Conservation (phyloP, 345 rosid genomes). For the Pistacia atlantica region DNA sequence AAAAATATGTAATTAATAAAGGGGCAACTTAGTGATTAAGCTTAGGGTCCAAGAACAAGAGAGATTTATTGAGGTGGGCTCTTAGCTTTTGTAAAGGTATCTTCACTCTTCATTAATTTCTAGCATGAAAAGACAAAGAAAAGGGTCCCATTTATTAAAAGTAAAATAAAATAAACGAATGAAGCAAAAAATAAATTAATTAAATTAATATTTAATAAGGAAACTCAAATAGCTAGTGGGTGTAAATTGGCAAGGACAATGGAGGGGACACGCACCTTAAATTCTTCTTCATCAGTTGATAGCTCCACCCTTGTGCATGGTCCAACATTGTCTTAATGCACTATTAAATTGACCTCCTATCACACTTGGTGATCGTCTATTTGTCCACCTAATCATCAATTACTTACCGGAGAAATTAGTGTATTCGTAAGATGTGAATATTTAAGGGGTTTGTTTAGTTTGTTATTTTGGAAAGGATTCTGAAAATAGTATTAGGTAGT, state of each 20-base stretch:
- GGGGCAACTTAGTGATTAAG: slow-evolving; percentile 15
- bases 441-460: too few species aligned
- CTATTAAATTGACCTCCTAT: slow-evolving; percentile 31
- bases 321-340: slow-evolving; percentile 43
- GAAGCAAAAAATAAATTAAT: slow-evolving; percentile 12
- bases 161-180: background rate
- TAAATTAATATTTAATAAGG: slow-evolving; percentile 14
- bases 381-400: background rate
- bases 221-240: slow-evolving; percentile 18
- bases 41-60: too few species aligned
- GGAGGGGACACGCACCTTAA: slow-evolving; percentile 47
- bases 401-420: too few species aligned
- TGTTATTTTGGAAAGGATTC: too few species aligned
- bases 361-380: slow-evolving; percentile 11
- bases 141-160: slow-evolving; percentile 9
- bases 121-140: slow-evolving; percentile 22
- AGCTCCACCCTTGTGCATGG: slow-evolving; percentile 41
- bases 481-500: too few species aligned
- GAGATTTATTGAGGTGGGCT: slow-evolving; percentile 31
- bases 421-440: background rate
- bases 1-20: background rate
- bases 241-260: slow-evolving; percentile 10
- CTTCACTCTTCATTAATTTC: slow-evolving; percentile 18
- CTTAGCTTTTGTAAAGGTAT: slow-evolving; percentile 15
- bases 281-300: slow-evolving; percentile 39